Evolutionary conservation across 192 early-diverging fungal species (phyloP).

Genomic region (Linderina pennispora): DNA sequence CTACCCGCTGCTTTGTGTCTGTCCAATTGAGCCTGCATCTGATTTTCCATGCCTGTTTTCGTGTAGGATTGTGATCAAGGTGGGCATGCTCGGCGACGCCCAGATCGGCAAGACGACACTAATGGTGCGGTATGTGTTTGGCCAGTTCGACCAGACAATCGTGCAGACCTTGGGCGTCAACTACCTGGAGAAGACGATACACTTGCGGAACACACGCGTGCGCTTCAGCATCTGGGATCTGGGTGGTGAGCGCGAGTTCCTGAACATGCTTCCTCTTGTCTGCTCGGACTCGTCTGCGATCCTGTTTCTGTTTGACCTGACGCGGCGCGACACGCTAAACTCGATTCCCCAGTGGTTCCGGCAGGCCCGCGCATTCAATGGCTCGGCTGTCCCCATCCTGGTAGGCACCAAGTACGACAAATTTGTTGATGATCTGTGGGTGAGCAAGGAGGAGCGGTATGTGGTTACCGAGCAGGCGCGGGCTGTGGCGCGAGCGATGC

Average conservation of each 20-base stretch:
- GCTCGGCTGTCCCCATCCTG: conserved; percentile 90
- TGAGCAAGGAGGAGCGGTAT: conserved; percentile 80
- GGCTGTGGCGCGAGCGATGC: conserved; percentile 89
- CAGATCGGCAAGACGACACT: conserved; percentile 95
- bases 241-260: conserved; percentile 93
- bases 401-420: conserved; percentile 96
- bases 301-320: conserved; percentile 95
- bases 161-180: conserved; percentile 95
- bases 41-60: neutral
- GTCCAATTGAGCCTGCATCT: no score
- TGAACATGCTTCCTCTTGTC: conserved; percentile 96
- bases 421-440: conserved; percentile 61
- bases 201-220: conserved; percentile 83
- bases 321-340: conserved; percentile 86
- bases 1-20: no score
- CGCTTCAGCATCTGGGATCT: conserved; percentile 98
- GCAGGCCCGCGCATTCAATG: conserved; percentile 93
- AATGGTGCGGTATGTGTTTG: conserved; percentile 98
- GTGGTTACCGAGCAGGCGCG: conserved; percentile 91
- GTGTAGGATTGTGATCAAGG: conserved; percentile 75
- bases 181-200: conserved; percentile 95
- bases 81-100: conserved; percentile 93
- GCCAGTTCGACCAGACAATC: conserved; percentile 90
- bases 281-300: conserved; percentile 94
- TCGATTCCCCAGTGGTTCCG: conserved; percentile 95